A percentile compares a stretch with the other conserved stretches of the same genome.
phyloP scores from a whole-genome alignment of 192 early-diverging fungal species.

The Podila minutissima region DNA sequence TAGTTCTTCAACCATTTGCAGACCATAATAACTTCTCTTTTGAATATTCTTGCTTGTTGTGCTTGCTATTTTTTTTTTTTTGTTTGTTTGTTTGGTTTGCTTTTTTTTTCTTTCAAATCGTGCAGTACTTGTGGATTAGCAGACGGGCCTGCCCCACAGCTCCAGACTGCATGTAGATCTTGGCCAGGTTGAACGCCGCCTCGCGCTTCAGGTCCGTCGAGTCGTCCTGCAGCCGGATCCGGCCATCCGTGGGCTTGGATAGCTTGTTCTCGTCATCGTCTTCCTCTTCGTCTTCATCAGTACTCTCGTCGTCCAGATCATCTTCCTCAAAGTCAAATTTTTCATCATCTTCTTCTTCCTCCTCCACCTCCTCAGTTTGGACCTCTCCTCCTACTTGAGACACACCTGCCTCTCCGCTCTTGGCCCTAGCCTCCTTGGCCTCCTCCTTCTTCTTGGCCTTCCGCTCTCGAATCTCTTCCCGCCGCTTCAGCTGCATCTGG shows the following conservation, averaged over 20 bases:
- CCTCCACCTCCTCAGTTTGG: slow-evolving; percentile 6
- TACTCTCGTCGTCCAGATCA: neutral
- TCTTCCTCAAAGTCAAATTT: neutral
- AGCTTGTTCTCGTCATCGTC: neutral
- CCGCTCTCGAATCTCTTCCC: neutral
- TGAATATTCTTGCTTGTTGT: too few relatives aligned
- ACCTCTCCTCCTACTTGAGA: slow-evolving; percentile 8
- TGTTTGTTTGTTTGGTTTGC: neutral
- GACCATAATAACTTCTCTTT: too few relatives aligned
- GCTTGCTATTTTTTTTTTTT: too few relatives aligned
- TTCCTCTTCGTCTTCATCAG: slow-evolving; percentile 2
- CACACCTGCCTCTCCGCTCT: slow-evolving; percentile 1
- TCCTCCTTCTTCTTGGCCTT: slow-evolving; percentile 2
- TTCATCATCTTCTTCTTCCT: neutral
- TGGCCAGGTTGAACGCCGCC: slow-evolving; percentile 91
- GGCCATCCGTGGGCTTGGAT: neutral
- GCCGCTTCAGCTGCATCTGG: neutral
- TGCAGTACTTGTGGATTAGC: slow-evolving; percentile 81
- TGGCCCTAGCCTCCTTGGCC: slow-evolving; percentile 19
- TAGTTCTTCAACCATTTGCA: too few relatives aligned
- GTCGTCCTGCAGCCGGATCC: slow-evolving; percentile 49
- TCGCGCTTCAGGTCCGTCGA: slow-evolving; percentile 73
- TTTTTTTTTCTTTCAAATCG: slow-evolving; percentile 59
- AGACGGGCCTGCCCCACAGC: slow-evolving; percentile 74
- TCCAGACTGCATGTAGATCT: slow-evolving; percentile 83